Percentiles rank a stretch among this genome's conserved stretches.
phyloP scores from a whole-genome alignment of 805 yeast species.

The Monosporozyma solicola region DNA sequence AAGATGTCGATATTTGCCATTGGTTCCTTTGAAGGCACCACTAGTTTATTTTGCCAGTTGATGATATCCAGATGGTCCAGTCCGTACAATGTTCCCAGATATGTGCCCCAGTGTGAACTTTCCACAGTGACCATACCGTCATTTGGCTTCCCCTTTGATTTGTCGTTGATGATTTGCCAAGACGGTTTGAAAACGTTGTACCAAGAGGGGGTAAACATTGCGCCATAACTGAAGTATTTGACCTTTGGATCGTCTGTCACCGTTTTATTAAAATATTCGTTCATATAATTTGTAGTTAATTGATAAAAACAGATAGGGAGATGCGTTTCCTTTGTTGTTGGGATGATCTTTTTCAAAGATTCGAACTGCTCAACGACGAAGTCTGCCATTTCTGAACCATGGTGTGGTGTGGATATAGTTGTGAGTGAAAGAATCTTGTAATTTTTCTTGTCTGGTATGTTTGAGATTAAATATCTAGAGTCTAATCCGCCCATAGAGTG shows the following conservation, averaged over 20 bases:
- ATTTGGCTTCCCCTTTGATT: constrained; percentile 43
- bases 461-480: constrained; percentile 62
- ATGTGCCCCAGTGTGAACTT: constrained; percentile 78
- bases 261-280: constrained; percentile 48
- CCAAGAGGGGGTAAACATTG: constrained; percentile 55
- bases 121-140: constrained; percentile 81
- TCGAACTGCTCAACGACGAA: constrained; percentile 36
- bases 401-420: constrained; percentile 83
- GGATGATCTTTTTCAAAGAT: constrained; percentile 22
- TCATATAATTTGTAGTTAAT: constrained; percentile 48
- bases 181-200: constrained; percentile 52
- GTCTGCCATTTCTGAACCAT: constrained; percentile 79
- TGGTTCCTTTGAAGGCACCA: constrained; percentile 20
- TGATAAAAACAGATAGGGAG: constrained; percentile 48
- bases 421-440: constrained; percentile 67
- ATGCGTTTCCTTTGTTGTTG: constrained; percentile 4
- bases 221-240: constrained; percentile 76
- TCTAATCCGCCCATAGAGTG: constrained; percentile 96
- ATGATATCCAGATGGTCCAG: constrained; percentile 83
- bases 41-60: constrained; percentile 60
- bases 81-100: constrained; percentile 64
- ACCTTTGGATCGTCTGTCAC: constrained; percentile 53
- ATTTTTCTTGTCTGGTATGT: constrained; percentile 34
- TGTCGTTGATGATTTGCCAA: constrained; percentile 50
- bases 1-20: constrained; percentile 46